Conservation (phyloP, 768 basidiomycete genomes). For the Phylloporus rhodoxanthus region DNA sequence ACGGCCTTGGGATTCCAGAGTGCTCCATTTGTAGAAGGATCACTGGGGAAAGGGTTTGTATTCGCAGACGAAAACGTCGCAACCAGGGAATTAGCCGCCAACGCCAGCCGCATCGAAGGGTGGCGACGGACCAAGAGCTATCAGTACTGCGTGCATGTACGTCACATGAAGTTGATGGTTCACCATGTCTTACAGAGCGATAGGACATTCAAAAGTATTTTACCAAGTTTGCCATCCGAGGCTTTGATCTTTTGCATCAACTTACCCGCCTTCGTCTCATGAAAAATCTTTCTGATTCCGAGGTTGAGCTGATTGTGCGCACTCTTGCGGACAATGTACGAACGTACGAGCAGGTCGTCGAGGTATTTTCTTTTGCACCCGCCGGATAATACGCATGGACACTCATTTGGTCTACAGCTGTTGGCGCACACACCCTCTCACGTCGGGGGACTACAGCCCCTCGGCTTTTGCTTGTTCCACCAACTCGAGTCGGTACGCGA, state of each 20-base stretch:
- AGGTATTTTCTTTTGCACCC: conserved; percentile 45
- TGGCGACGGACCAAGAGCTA: conserved; percentile 87
- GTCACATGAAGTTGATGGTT: conserved; percentile 18
- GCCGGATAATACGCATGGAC: too few species aligned
- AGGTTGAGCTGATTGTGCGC: conserved; percentile 70
- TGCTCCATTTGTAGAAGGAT: conserved; percentile 38
- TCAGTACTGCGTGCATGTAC: conserved; percentile 61
- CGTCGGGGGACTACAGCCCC: conserved; percentile 73
- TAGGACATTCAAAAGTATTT: conserved; percentile 66
- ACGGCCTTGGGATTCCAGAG: conserved; percentile 75
- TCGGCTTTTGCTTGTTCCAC: conserved; percentile 90
- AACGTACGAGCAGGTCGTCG: conserved; percentile 83
- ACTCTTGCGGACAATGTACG: conserved; percentile 65
- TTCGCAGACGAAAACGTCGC: conserved; percentile 68
- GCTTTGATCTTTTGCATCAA: conserved; percentile 85
- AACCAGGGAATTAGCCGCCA: conserved; percentile 64
- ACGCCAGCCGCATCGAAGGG: conserved; percentile 84
- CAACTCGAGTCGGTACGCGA: conserved; percentile 72
- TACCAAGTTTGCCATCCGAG: conserved; percentile 56
- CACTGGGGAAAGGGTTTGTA: conserved; percentile 74
- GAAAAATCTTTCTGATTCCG: conserved; percentile 65
- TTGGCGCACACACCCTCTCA: conserved; percentile 71
- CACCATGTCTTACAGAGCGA: conserved; percentile 7
- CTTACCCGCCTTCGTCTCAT: conserved; percentile 71
- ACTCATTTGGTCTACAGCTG: conserved; percentile 46